These are phyloP conservation scores for Nectriaceae sp. DNA, from an alignment of 2,329 filamentous ascomycete genomes.

Conservation along the genomic window DNA sequence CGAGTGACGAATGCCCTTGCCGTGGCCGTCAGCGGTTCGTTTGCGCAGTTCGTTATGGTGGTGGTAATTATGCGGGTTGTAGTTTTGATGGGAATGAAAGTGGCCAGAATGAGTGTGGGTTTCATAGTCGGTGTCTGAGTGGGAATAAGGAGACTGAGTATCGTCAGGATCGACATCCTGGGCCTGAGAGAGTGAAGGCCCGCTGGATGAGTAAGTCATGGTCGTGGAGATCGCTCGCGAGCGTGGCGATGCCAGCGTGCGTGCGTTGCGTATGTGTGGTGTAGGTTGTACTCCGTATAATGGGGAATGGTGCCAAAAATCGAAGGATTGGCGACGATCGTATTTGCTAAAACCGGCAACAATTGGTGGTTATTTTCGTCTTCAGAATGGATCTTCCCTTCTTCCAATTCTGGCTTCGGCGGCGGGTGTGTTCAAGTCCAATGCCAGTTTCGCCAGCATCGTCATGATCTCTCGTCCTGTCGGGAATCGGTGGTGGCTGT, in stretches of 20 bases:
- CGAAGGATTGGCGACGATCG: constrained; percentile 19
- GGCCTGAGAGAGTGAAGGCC: constrained; percentile 42
- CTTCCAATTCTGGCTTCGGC: neutral
- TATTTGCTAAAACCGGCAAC: constrained; percentile 24
- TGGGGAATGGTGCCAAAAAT: neutral
- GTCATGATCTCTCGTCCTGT: neutral
- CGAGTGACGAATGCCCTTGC: constrained; percentile 18
- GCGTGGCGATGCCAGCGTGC: constrained; percentile 18
- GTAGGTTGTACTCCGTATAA: neutral
- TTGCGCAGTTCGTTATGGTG: constrained; percentile 27
- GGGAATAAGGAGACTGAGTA: constrained; percentile 18
- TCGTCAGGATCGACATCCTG: constrained; percentile 26
- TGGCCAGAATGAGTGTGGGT: constrained; percentile 19
- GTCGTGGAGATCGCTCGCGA: constrained; percentile 25
- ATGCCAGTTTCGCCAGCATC: neutral
- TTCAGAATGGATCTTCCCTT: too few species aligned
- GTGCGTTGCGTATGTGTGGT: constrained; percentile 4
- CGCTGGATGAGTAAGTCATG: constrained; percentile 38
- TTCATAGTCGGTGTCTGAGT: constrained; percentile 13
- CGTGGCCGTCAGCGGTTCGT: constrained; percentile 19
- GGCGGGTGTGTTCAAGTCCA: neutral
- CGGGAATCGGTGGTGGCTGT: too few species aligned
- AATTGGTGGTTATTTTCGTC: too few species aligned
- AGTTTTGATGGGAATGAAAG: constrained; percentile 15
- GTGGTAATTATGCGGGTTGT: too few species aligned